These are phyloP conservation scores for Rhizopogon salebrosus DNA, from an alignment of 768 basidiomycete species.

Conservation along the genomic window DNA sequence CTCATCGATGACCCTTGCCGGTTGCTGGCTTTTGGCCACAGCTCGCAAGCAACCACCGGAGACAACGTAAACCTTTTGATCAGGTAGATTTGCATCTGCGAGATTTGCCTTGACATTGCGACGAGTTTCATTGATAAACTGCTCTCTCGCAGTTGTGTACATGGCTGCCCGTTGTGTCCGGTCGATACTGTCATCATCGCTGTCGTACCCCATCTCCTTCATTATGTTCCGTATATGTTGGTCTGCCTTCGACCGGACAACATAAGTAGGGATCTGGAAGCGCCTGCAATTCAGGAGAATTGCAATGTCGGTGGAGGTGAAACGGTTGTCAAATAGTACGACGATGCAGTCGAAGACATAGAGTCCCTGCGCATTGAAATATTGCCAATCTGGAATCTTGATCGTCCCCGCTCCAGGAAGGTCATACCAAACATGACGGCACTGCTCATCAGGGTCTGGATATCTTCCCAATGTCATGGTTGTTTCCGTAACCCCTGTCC, in stretches of 20 bases:
- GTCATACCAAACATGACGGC: slow-evolving; percentile 25
- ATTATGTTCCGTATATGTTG: slow-evolving; percentile 3
- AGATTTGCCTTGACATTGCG: slow-evolving; percentile 19
- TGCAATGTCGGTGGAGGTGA: slow-evolving; percentile 11
- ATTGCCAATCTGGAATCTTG: slow-evolving; percentile 23
- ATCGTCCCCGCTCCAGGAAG: slow-evolving; percentile 26
- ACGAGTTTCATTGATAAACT: slow-evolving; percentile 22
- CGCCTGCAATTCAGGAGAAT: slow-evolving; percentile 17
- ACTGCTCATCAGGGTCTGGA: slow-evolving; percentile 14
- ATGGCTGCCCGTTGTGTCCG: slow-evolving; percentile 1
- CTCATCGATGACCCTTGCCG: slow-evolving; percentile 21
- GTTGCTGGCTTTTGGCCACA: slow-evolving; percentile 21
- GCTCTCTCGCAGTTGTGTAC: slow-evolving; percentile 20
- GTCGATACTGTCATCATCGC: background rate
- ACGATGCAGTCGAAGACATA: slow-evolving; percentile 26
- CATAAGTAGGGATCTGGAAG: slow-evolving; percentile 30
- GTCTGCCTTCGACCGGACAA: slow-evolving; percentile 24
- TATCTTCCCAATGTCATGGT: slow-evolving; percentile 15
- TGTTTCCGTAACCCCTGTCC: slow-evolving; percentile 19
- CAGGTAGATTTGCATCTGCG: slow-evolving; percentile 17
- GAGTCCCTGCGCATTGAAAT: slow-evolving; percentile 25
- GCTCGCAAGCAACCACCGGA: slow-evolving; percentile 16
- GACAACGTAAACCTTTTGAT: slow-evolving; percentile 24
- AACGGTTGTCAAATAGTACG: slow-evolving; percentile 12
- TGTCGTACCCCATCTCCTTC: background rate